These are phyloP conservation scores for Dryas octopetala DNA, from an alignment of 306 rosid genomes.

Conservation along the genomic window DNA sequence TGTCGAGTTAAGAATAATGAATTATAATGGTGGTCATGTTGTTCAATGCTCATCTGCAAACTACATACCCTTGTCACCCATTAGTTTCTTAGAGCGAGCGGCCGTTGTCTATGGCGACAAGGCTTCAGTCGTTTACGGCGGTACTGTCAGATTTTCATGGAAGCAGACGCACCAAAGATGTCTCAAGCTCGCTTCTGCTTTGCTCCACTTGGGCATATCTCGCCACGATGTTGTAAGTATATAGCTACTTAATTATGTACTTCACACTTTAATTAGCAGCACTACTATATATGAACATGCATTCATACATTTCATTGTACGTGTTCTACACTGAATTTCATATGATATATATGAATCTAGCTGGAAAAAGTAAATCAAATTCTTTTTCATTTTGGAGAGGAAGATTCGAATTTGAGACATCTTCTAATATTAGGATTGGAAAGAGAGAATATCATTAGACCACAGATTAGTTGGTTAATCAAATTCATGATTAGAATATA, in stretches of 20 bases:
- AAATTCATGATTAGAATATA: too few species aligned
- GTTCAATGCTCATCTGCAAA: slow-evolving; percentile 36
- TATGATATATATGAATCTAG: too few species aligned
- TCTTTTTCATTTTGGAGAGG: too few species aligned
- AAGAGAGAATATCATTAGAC: too few species aligned
- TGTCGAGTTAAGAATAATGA: not conserved
- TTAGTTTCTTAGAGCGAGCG: slow-evolving; percentile 56
- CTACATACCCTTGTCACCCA: slow-evolving; percentile 50
- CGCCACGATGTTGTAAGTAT: slow-evolving; percentile 52
- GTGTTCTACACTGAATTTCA: not conserved
- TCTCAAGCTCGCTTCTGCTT: slow-evolving; percentile 54
- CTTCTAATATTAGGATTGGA: too few species aligned
- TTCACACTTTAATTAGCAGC: not conserved
- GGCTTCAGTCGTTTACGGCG: slow-evolving; percentile 43
- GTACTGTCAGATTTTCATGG: slow-evolving; percentile 46
- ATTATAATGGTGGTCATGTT: slow-evolving; percentile 17
- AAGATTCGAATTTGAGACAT: too few species aligned
- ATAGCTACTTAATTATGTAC: not conserved
- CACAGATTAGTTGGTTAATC: too few species aligned
- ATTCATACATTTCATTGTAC: too few species aligned
- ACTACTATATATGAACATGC: not conserved
- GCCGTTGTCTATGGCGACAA: slow-evolving; percentile 40
- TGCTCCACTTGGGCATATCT: slow-evolving; percentile 53
- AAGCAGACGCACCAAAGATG: slow-evolving; percentile 56
- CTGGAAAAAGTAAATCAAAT: too few species aligned